Base-by-base conservation (phyloP, 177 flowering plant genomes). In the Vitis hybrid region DNA sequence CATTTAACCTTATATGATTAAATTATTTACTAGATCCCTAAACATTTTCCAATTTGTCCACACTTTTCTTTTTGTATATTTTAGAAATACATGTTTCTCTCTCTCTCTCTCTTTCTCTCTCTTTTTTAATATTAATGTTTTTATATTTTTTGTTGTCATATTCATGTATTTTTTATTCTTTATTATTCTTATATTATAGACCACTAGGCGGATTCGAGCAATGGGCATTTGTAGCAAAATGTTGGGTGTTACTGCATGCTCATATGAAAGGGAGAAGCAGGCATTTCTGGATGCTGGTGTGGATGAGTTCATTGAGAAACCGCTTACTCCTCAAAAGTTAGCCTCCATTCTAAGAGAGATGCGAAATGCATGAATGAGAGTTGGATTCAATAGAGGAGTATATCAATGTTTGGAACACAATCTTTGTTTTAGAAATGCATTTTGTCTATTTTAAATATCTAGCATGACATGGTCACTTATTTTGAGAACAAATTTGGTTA, bases 211-310 rank as follows among this genome's bases (percentile, higher is more conserved):
- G n/a, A 52, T 52, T 13, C 56, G 56, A 12, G 56, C 56, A 2
- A 52, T 52, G 56, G 56, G 56, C 15, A 52, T 52, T 12, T 16
- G 56, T 12, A 52, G 3, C 56, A 11, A 52, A n/a, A 52, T 52
- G n/a, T 52, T 52, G 56, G 56, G 2, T 14, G 56, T 52, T 11
- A 52, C 56, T 11, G 56, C 56, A 10, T 51, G 3, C 10, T 8
- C 2, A 2, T 3, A 13, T 12, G 46, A 57, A 18, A 52, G 48
- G 5, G 65, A 69, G 58, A 7, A 11, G 57, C 18, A 9, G 8
- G 65, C 57, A 14, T 69, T 71, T 64, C 49, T 71, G n/a, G 68
- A 46, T 15, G 74, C 68, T n/a, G 74, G 74, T 1, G 68, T n/a
- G 2, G 68, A 64, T 27, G 49, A 13, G 21, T 65, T 56, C 56